Evolutionary conservation across 495 filamentous ascomycete genomes (phyloP), one percentile per base, ranked within the genome.

Genomic region (Ascodesmis nigricans): DNA sequence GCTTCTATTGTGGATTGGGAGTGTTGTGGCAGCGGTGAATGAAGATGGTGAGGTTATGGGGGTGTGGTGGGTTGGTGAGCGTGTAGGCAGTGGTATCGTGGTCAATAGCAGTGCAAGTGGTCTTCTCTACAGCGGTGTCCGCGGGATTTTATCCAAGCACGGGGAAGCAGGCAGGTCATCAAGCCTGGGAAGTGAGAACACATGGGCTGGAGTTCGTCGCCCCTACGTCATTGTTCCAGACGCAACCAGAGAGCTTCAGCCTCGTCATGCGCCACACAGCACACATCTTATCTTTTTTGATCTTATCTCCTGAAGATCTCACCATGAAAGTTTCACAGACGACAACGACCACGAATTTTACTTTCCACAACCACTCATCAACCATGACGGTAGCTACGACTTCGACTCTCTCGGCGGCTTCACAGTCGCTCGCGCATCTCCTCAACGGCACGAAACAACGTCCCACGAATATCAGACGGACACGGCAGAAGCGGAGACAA

Each of bases 151-250:
- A 9, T 9, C 10, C 24, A n/a, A 26, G 6, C 20, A 35, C n/a
- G 21, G 33, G 1, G 33, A 16, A 20, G 10, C 9, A 23, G 33
- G 8, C 10, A 20, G 13, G 29, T 16, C 9, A n/a, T 35, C 21
- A 35, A 35, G 27, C 33, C 33, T 11, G 27, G 24, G 33, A 35
- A n/a, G 33, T 35, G 21, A 13, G 10, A 27, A 26, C 20, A 35
- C n/a, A 16, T n/a, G 8, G 9, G 15, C 29, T 11, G 15, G 15
- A n/a, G 29, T 16, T n/a, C n/a, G n/a, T n/a, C n/a, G n/a, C n/a
- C n/a, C n/a, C n/a, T n/a, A n/a, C n/a, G n/a, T n/a, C n/a, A n/a
- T n/a, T n/a, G n/a, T n/a, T n/a, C n/a, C n/a, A n/a, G n/a, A n/a
- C n/a, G n/a, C n/a, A n/a, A n/a, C n/a, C n/a, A n/a, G n/a, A n/a